These are phyloP conservation scores for Cladosporium austrohemisphaericum DNA, from an alignment of 2,329 filamentous ascomycete genomes.

Conservation along the genomic window DNA sequence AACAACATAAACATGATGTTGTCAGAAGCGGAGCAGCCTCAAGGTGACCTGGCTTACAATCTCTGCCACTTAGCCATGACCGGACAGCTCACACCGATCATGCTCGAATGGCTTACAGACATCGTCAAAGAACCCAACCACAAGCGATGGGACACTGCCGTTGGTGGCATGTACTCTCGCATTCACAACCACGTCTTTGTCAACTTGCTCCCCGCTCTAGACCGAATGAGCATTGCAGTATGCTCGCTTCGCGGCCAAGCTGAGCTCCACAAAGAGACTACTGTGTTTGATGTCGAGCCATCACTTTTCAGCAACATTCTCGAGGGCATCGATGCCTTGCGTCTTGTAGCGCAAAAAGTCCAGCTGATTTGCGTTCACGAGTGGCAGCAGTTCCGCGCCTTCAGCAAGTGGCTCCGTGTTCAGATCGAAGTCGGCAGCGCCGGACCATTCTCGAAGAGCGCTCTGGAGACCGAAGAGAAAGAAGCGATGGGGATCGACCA, in stretches of 20 bases:
- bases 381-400: conserved; percentile 69
- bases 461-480: conserved; percentile 72
- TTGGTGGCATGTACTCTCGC: conserved; percentile 71
- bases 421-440: conserved; percentile 75
- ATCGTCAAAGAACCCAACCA: conserved; percentile 46
- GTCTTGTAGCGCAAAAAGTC: conserved; percentile 69
- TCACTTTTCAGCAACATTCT: conserved; percentile 45
- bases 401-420: conserved; percentile 78
- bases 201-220: conserved; percentile 82
- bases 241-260: conserved; percentile 81
- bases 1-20: conserved; percentile 44
- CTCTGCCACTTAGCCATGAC: conserved; percentile 82
- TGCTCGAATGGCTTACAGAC: conserved; percentile 73
- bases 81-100: conserved; percentile 68
- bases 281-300: conserved; percentile 50
- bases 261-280: conserved; percentile 68
- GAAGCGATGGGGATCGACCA: conserved; percentile 71
- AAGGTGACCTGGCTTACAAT: conserved; percentile 67
- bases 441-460: conserved; percentile 53
- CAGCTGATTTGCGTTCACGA: conserved; percentile 71
- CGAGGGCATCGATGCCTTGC: conserved; percentile 71
- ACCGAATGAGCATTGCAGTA: conserved; percentile 76
- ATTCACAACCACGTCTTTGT: conserved; percentile 77
- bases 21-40: conserved; percentile 23
- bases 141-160: conserved; percentile 91